Evolutionary conservation across 257 asterid species (phyloP).

Genomic region (Avicennia marina): DNA sequence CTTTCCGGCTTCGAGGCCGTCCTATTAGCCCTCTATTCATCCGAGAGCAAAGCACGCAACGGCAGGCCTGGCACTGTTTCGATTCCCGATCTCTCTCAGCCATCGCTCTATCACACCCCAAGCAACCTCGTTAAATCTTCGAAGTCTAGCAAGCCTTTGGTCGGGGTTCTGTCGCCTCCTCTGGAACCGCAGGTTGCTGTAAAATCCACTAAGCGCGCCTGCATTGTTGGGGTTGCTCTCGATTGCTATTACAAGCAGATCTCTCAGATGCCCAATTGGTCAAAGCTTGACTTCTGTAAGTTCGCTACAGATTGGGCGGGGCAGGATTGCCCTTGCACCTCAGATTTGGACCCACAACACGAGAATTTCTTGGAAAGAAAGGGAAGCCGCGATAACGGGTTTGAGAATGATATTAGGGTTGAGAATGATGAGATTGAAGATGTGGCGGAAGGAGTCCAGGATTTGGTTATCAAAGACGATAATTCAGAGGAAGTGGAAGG

Average conservation of each 20-base stretch:
- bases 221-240: slow-evolving; percentile 81
- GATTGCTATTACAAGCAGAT: slow-evolving; percentile 84
- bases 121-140: slow-evolving; percentile 38
- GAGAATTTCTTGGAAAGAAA: slow-evolving; percentile 22
- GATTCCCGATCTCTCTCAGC: slow-evolving; percentile 87
- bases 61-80: slow-evolving; percentile 68
- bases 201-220: slow-evolving; percentile 86
- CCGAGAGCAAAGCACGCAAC: slow-evolving; percentile 66
- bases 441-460: slow-evolving; percentile 26
- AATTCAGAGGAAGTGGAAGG: slow-evolving; percentile 15
- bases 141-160: slow-evolving; percentile 23
- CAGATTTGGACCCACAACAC: slow-evolving; percentile 45
- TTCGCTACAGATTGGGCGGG: slow-evolving; percentile 80
- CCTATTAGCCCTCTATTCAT: slow-evolving; percentile 61
- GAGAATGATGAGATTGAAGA: slow-evolving; percentile 36
- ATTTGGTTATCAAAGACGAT: slow-evolving; percentile 25
- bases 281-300: slow-evolving; percentile 71
- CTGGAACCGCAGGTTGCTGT: slow-evolving; percentile 85
- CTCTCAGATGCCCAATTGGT: slow-evolving; percentile 92
- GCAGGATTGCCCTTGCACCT: slow-evolving; percentile 67
- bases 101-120: slow-evolving; percentile 83
- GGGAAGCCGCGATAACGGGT: too few relatives aligned
- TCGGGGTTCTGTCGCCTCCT: slow-evolving; percentile 66
- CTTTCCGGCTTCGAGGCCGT: slow-evolving; percentile 96
- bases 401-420: slow-evolving; percentile 19